Conservation (phyloP, 345 rosid genomes). For the Balakata baccata region DNA sequence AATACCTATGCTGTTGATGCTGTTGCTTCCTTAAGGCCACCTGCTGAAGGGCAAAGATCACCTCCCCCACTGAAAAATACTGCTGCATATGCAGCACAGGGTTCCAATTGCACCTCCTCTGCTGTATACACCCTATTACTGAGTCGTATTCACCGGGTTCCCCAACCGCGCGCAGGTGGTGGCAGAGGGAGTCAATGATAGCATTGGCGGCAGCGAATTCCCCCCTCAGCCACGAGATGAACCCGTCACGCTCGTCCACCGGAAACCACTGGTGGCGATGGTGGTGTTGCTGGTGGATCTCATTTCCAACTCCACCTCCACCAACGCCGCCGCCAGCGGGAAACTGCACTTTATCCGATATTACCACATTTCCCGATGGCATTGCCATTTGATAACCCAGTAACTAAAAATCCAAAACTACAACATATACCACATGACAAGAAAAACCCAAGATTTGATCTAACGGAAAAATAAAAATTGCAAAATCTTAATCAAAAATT, state of each 20-base stretch:
- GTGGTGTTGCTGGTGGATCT: slow-evolving; percentile 40
- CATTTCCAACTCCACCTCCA: slow-evolving; percentile 21
- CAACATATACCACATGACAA: background rate
- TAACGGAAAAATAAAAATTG: background rate
- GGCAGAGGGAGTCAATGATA: slow-evolving; percentile 70
- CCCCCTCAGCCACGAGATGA: slow-evolving; percentile 78
- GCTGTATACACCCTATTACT: slow-evolving; percentile 53
- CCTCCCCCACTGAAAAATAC: slow-evolving; percentile 57
- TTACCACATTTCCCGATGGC: slow-evolving; percentile 65
- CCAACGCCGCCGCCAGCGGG: slow-evolving; percentile 27
- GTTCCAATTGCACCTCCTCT: slow-evolving; percentile 78
- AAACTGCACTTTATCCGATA: slow-evolving; percentile 64
- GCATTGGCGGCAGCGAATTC: slow-evolving; percentile 97
- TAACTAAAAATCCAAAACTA: slow-evolving; percentile 8
- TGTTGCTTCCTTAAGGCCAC: slow-evolving; percentile 55
- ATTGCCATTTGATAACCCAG: slow-evolving; percentile 54
- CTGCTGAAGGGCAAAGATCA: slow-evolving; percentile 59
- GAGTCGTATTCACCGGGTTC: slow-evolving; percentile 70
- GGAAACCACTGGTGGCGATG: slow-evolving; percentile 51
- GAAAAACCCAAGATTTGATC: slow-evolving; percentile 15
- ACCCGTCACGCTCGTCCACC: slow-evolving; percentile 68
- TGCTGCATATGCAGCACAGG: slow-evolving; percentile 82
- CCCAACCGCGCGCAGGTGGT: slow-evolving; percentile 58
- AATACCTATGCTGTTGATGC: slow-evolving; percentile 26
- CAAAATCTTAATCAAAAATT: background rate